Evolutionary conservation across 2,329 filamentous ascomycete species (phyloP), one percentile per base, ranked within the genome.

Genomic region (Monosporascus cannonballus): DNA sequence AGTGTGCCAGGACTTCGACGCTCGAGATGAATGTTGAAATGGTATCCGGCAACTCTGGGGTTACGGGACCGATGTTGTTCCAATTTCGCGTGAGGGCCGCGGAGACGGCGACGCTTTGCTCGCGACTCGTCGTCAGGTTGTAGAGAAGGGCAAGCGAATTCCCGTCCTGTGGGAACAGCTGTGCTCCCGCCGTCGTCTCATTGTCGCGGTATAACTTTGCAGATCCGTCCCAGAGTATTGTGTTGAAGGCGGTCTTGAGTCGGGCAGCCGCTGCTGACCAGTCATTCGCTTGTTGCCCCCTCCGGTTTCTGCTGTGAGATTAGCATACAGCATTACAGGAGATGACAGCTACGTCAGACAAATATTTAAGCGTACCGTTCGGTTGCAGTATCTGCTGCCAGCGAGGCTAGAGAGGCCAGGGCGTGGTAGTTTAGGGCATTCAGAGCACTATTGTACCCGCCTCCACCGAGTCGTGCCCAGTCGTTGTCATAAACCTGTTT

Each of bases 181-280:
- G 71, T 11, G 42, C 42, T 18, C 22, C 42, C 5, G 11, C 42
- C 1, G 71, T 75, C 6, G 66, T 64, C 42, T 73, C 73, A 56
- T 79, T 79, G 60, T 77, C 75, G 54, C 72, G 70, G 68, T 77
- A 76, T 58, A 77, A 67, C n/a, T 70, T 70, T 4, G 67, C 67
- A 1, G 60, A 50, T 3, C 66, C 60, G 51, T 77, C 71, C 72
- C 75, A 80, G 52, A 77, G 72, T 44, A 75, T 65, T 11, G 61
- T 58, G 49, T 78, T 76, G 37, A 77, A 76, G 6, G 71, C 69
- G 17, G 62, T 56, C 36, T 60, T 59, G 11, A 60, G 42, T 15
- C 25, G 39, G 3, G 49, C 49, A 2, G 56, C 56, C 4, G 55
- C 54, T 1, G 20, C 44, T 6, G 47, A 37, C 56, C 56, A 60